These are phyloP conservation scores for Ogataea angusta DNA, from an alignment of 805 yeast species.

Conservation along the genomic window DNA sequence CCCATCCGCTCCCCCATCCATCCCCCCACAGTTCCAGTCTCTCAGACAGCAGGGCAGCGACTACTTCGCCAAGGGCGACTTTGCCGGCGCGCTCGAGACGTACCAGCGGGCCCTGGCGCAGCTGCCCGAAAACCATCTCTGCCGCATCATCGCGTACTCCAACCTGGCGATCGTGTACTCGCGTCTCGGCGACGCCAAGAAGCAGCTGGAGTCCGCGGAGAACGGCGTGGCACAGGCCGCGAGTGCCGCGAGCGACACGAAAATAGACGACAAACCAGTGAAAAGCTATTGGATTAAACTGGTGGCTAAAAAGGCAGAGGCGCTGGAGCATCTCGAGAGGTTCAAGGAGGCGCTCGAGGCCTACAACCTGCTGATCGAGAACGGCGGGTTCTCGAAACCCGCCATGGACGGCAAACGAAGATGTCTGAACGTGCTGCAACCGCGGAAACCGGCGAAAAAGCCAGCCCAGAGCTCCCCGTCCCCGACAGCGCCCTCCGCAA, in stretches of 20 bases:
- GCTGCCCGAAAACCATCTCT: slow-evolving; percentile 62
- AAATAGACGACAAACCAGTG: slow-evolving; percentile 50
- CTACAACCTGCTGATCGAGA: slow-evolving; percentile 61
- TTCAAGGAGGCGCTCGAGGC: slow-evolving; percentile 58
- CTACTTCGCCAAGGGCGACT: slow-evolving; percentile 81
- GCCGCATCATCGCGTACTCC: slow-evolving; percentile 65
- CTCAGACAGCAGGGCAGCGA: slow-evolving; percentile 55
- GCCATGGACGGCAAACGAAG: slow-evolving; percentile 81
- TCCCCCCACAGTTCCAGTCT: slow-evolving; percentile 38
- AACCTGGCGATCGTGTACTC: slow-evolving; percentile 67
- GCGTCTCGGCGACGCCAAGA: slow-evolving; percentile 67
- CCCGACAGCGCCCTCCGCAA: slow-evolving; percentile 30
- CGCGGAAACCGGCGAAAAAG: slow-evolving; percentile 37
- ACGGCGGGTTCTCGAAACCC: slow-evolving; percentile 62
- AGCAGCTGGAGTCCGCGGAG: slow-evolving; percentile 45
- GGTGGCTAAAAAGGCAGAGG: slow-evolving; percentile 71
- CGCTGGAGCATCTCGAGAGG: slow-evolving; percentile 74
- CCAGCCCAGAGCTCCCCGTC: slow-evolving; percentile 20
- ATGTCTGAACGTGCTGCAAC: slow-evolving; percentile 62
- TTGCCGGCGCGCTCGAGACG: slow-evolving; percentile 55
- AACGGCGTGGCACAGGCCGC: slow-evolving; percentile 39
- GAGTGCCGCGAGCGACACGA: slow-evolving; percentile 26
- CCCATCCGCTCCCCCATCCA: background rate
- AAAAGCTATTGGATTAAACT: slow-evolving; percentile 75
- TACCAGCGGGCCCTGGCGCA: slow-evolving; percentile 49